Percentiles rank a stretch among this genome's conserved stretches.
Conservation (phyloP, 2,329 filamentous ascomycete genomes). For the Venturia pyrina region DNA sequence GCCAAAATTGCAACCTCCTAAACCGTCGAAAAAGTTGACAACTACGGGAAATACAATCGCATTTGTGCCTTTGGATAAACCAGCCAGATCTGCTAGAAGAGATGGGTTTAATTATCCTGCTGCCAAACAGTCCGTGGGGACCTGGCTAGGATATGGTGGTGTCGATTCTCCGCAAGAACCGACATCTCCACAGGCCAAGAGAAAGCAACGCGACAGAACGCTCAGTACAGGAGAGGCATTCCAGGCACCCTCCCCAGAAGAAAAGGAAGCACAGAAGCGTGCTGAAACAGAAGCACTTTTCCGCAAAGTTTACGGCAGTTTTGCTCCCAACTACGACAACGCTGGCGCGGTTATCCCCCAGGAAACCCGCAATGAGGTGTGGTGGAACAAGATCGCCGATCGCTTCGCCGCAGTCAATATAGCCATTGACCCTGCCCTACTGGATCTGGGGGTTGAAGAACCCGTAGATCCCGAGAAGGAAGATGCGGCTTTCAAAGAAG, state of each 20-base stretch:
- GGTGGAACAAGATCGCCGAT: slow-evolving; percentile 66
- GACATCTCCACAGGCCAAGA: slow-evolving; percentile 53
- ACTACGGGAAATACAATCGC: slow-evolving; percentile 44
- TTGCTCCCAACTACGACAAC: slow-evolving; percentile 67
- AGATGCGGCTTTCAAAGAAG: slow-evolving; percentile 26
- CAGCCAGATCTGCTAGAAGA: slow-evolving; percentile 34
- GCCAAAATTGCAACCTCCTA: slow-evolving; percentile 59
- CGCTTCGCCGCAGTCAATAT: slow-evolving; percentile 56
- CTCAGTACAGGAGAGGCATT: slow-evolving; percentile 55
- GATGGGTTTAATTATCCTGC: slow-evolving; percentile 50
- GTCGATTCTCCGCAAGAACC: slow-evolving; percentile 32
- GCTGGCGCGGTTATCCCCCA: slow-evolving; percentile 60
- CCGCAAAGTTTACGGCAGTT: slow-evolving; percentile 67
- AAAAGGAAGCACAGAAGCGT: slow-evolving; percentile 36
- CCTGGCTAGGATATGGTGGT: slow-evolving; percentile 51
- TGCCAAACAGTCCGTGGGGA: slow-evolving; percentile 54
- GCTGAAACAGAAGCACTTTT: slow-evolving; percentile 66
- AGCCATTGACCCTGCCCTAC: slow-evolving; percentile 39
- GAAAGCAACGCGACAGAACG: slow-evolving; percentile 60
- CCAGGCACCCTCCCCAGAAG: slow-evolving; percentile 35
- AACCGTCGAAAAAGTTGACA: slow-evolving; percentile 46
- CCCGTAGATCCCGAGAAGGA: slow-evolving; percentile 24
- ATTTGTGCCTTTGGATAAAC: slow-evolving; percentile 44
- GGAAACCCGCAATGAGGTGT: slow-evolving; percentile 56
- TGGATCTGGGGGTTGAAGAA: slow-evolving; percentile 25